Evolutionary conservation across 495 filamentous ascomycete species (phyloP).

Genomic region (Tuber magnatum): DNA sequence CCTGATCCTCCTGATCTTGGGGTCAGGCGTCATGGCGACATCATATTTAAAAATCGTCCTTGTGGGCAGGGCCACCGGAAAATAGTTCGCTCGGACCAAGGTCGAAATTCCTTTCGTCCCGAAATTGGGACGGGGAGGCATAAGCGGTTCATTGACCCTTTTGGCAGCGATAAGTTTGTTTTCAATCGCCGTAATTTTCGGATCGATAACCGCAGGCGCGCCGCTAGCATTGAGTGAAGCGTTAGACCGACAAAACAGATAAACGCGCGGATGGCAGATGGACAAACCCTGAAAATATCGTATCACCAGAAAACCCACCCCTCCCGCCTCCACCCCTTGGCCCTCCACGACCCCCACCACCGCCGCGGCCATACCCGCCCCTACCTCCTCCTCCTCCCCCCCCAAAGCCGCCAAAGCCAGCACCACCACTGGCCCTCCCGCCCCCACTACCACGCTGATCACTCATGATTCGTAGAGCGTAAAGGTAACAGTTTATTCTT

Average conservation of each 20-base stretch:
- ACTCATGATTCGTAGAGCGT: neutral
- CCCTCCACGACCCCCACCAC: slow-evolving; percentile 20
- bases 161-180: slow-evolving; percentile 17
- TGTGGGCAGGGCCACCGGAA: slow-evolving; percentile 47
- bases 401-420: slow-evolving; percentile 8
- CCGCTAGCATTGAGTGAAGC: slow-evolving; percentile 10
- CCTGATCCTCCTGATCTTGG: slow-evolving; percentile 50
- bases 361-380: neutral
- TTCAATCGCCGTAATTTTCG: slow-evolving; percentile 26
- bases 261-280: neutral
- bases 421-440: slow-evolving; percentile 8
- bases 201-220: slow-evolving; percentile 14
- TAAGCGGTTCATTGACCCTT: slow-evolving; percentile 17
- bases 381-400: slow-evolving; percentile 19
- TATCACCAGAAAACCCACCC: slow-evolving; percentile 9
- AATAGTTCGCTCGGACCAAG: slow-evolving; percentile 59
- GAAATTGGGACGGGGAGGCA: slow-evolving; percentile 54
- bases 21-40: slow-evolving; percentile 41
- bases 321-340: slow-evolving; percentile 9
- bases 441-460: slow-evolving; percentile 10
- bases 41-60: slow-evolving; percentile 44
- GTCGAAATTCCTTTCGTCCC: slow-evolving; percentile 50
- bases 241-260: slow-evolving; percentile 3
- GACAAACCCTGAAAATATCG: neutral
- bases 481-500: neutral